Percentiles rank a stretch among this genome's conserved stretches.
These are phyloP conservation scores for Laguncularia racemosa DNA, from an alignment of 345 rosid species.

Conservation along the genomic window DNA sequence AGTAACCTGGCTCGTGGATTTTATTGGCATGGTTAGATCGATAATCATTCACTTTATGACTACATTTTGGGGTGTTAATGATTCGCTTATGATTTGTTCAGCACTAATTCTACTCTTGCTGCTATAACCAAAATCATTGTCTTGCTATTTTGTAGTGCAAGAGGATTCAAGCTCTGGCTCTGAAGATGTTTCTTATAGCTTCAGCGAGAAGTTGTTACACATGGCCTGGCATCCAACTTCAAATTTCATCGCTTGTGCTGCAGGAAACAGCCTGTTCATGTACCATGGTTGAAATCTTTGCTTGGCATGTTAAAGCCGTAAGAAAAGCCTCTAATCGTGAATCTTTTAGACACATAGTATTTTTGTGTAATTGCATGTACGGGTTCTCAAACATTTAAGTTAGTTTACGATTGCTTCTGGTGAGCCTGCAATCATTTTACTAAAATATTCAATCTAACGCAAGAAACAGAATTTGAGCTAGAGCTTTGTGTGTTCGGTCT, in stretches of 20 bases:
- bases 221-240: conserved; percentile 55
- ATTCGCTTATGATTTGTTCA: not conserved
- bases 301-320: not conserved
- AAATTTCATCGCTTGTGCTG: conserved; percentile 49
- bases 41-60: not conserved
- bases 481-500: no score
- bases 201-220: conserved; percentile 43
- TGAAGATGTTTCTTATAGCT: conserved; percentile 22
- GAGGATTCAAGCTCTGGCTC: conserved; percentile 21
- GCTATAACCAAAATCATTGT: not conserved
- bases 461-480: no score
- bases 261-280: conserved; percentile 53
- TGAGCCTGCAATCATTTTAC: no score
- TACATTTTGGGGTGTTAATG: not conserved
- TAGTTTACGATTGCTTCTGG: no score
- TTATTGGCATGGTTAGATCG: conserved; percentile 36
- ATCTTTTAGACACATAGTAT: no score
- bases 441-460: no score
- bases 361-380: no score
- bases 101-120: not conserved
- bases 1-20: conserved; percentile 52
- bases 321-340: no score
- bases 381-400: no score
- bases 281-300: conserved; percentile 28
- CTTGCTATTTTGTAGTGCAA: conserved; percentile 18